phyloP scores from a whole-genome alignment of 371 early-diverging fungal species.

The Circinella minor region DNA sequence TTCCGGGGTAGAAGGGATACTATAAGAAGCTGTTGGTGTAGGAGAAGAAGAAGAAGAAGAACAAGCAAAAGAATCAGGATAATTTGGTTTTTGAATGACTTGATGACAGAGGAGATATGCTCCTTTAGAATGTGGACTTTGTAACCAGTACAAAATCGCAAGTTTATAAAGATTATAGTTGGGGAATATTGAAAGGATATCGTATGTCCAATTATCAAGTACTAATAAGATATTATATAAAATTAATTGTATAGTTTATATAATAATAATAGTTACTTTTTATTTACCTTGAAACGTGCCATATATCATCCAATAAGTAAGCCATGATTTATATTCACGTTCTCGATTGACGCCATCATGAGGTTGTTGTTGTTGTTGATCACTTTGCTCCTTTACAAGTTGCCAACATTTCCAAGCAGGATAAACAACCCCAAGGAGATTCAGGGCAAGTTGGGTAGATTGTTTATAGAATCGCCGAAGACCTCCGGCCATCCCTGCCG shows the following conservation, averaged over 20 bases:
- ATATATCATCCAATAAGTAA: conserved; percentile 59
- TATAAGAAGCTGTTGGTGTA: conserved; percentile 2
- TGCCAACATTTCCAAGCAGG: conserved; percentile 47
- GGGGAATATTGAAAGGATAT: conserved; percentile 32
- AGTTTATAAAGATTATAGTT: conserved; percentile 54
- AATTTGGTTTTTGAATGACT: conserved; percentile 40
- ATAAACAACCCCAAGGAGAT: conserved; percentile 46
- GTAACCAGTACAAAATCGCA: conserved; percentile 56
- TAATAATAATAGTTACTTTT: not conserved
- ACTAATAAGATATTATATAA: conserved; percentile 23
- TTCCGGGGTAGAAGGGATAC: not conserved
- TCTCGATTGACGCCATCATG: conserved; percentile 12
- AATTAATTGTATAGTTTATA: not conserved
- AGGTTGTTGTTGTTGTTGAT: conserved; percentile 9
- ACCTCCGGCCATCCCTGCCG: conserved; percentile 23
- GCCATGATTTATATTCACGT: conserved; percentile 47
- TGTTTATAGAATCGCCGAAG: conserved; percentile 34
- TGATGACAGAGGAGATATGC: conserved; percentile 43
- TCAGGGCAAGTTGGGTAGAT: conserved; percentile 33
- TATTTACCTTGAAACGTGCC: conserved; percentile 51
- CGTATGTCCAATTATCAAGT: conserved; percentile 48
- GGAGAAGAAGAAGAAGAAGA: not conserved
- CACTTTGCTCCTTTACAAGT: conserved; percentile 19
- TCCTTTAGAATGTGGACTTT: conserved; percentile 55
- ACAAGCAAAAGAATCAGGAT: conserved; percentile 1